A percentile compares a stretch with the other conserved stretches of the same genome.
phyloP scores from a whole-genome alignment of 129 eudicot species.

The Arctium lappa region DNA sequence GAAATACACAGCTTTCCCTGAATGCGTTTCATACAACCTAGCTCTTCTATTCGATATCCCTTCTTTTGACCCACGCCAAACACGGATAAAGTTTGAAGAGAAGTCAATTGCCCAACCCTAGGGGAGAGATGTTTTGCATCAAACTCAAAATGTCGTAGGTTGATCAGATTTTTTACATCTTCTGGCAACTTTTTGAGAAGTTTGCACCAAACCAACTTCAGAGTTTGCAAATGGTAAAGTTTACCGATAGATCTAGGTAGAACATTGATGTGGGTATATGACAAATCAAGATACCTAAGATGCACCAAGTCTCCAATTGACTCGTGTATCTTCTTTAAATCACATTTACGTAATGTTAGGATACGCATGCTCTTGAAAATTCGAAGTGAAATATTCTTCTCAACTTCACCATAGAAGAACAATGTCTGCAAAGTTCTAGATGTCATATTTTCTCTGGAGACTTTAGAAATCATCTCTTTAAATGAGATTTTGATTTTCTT shows the following conservation, averaged over 20 bases:
- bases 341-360: background rate
- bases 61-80: background rate
- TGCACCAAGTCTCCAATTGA: too few relatives aligned
- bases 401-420: background rate
- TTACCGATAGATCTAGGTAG: too few relatives aligned
- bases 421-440: background rate
- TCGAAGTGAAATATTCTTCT: background rate
- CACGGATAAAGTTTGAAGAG: background rate
- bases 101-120: background rate
- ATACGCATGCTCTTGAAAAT: constrained; percentile 2
- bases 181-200: background rate
- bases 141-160: background rate
- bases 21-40: background rate
- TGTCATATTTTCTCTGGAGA: background rate
- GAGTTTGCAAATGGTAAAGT: too few relatives aligned
- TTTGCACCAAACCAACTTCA: too few relatives aligned
- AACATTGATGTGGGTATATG: too few relatives aligned
- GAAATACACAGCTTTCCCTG: background rate
- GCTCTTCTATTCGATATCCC: background rate
- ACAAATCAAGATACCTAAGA: too few relatives aligned
- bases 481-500: background rate
- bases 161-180: background rate
- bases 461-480: background rate
- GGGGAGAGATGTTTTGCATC: background rate
- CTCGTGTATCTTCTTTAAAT: too few relatives aligned